Evolutionary conservation across 495 filamentous ascomycete genomes (phyloP).

Genomic region (Aspergillus bridgeri): DNA sequence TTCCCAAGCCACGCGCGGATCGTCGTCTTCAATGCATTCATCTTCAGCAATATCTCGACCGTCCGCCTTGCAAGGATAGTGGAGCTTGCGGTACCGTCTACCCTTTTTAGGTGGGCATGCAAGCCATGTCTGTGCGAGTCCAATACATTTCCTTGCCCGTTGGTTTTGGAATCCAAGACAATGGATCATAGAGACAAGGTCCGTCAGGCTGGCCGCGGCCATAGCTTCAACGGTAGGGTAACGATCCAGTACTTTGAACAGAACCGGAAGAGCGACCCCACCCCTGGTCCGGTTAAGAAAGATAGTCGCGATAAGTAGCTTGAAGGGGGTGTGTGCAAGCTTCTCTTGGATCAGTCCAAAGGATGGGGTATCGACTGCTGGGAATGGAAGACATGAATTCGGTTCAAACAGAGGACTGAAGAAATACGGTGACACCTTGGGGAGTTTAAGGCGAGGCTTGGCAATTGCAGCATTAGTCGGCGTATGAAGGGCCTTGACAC

Average conservation of each 20-base stretch:
- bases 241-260: slow-evolving; percentile 60
- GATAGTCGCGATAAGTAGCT: slow-evolving; percentile 69
- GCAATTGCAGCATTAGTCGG: not conserved
- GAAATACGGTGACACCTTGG: slow-evolving; percentile 50
- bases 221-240: slow-evolving; percentile 69
- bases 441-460: slow-evolving; percentile 21
- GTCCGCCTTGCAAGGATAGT: slow-evolving; percentile 61
- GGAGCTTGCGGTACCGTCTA: slow-evolving; percentile 59
- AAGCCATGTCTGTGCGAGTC: slow-evolving; percentile 69
- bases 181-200: slow-evolving; percentile 60
- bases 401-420: slow-evolving; percentile 38
- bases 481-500: not conserved
- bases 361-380: slow-evolving; percentile 53
- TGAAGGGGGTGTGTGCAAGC: slow-evolving; percentile 66
- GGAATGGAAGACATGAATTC: slow-evolving; percentile 67
- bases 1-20: slow-evolving; percentile 65
- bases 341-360: slow-evolving; percentile 87
- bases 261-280: slow-evolving; percentile 69
- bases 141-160: slow-evolving; percentile 58
- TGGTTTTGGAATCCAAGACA: slow-evolving; percentile 73
- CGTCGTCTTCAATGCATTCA: slow-evolving; percentile 46
- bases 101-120: slow-evolving; percentile 56
- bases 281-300: slow-evolving; percentile 83
- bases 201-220: slow-evolving; percentile 52
- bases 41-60: slow-evolving; percentile 50